Evolutionary conservation across 208 protist genomes (phyloP), one percentile per base, ranked within the genome.

Genomic region (Leptomonas pyrrhocoris): DNA sequence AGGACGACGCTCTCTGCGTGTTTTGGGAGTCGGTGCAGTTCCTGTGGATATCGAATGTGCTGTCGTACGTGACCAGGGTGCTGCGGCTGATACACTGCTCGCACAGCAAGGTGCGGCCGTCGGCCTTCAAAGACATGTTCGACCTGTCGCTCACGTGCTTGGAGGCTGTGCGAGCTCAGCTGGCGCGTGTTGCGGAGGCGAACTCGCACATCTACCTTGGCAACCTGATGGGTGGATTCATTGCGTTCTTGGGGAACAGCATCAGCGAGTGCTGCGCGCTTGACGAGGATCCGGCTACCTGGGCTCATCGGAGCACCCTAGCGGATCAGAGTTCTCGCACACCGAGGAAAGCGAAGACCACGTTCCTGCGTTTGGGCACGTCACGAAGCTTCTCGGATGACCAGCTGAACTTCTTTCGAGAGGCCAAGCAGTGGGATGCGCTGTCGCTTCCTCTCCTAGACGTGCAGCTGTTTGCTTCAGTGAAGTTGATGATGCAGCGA

Each of bases 21-120:
- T 55, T 55, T 25, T 55, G 50, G 50, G 16, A 55, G 25, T 55
- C 31, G 25, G 50, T 55, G 19, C 50, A 55, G 50, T 31, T 31
- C 50, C 2, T n/a, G 0, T 31, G 11, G 23, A 4, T 16, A 5
- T 5, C 31, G 50, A 55, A 55, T 25, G 21, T 31, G 19, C 16
- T 55, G 16, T 31, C 25, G 21, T 55, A 55, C 25, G 23, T 31
- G 0, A 55, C 9, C 6, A 27, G 23, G 2, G 50, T 25, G 19
- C 50, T 55, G 9, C 50, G 50, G 8, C 23, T 55, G 11, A 19
- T 55, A 8, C 50, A 18, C 25, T 5, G 23, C 4, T 19, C 18
- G 19, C 23, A 55, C 23, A 16, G 23, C 50, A 31, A 4, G 0
- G 21, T 55, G 50, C 21, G 23, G 6, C 50, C 50, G 6, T 9